Base-by-base conservation (phyloP, 2,329 filamentous ascomycete genomes). In the Helicocarpus griseus region DNA sequence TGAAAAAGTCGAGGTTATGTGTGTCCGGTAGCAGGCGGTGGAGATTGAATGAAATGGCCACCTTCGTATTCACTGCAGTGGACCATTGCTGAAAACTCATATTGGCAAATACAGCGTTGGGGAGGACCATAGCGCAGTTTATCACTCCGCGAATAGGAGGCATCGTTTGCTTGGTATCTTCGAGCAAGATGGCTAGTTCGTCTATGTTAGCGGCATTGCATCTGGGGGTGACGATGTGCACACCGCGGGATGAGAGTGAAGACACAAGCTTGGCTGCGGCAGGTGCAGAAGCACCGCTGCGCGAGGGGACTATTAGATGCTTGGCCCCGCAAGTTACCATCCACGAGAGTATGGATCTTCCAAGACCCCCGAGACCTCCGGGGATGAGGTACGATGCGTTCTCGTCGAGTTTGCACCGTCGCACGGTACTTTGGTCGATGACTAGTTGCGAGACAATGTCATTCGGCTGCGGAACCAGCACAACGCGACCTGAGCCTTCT, bases 1-100 rank as follows among this genome's bases (percentile, higher is more conserved):
- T 56, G 57, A 73, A 73, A 58, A 73, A 74, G 53, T 72, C 69
- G 5, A 74, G 58, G 3, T 60, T 58, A 1, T 29, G 35, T 3
- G 19, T 31, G 31, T 46, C 43, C 22, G 61, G 61, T 1, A 66
- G 57, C 4, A 56, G 51, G 1, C 17, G 7, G 45, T 70, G 65
- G 5, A 64, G 59, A 46, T 62, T 68, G 61, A 61, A 64, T 1
- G 65, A 60, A 0, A 56, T 61, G 1, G 54, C 13, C 14, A 65
- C 59, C 54, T 73, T 74, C 2, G 68, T 63, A 22, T 57, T 53
- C 2, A 66, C 54, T 1, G 63, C 61, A 1, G 51, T 55, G 2
- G 55, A 57, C 57, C 64, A 73, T 29, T 71, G 57, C 1, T 60
- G 54, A 44, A 59, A 63, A 1, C 54, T 60, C 65, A 72, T 69